A percentile compares a stretch with the other conserved stretches of the same genome.
phyloP scores from a whole-genome alignment of 306 rosid genomes.

The Begonia peltatifolia region DNA sequence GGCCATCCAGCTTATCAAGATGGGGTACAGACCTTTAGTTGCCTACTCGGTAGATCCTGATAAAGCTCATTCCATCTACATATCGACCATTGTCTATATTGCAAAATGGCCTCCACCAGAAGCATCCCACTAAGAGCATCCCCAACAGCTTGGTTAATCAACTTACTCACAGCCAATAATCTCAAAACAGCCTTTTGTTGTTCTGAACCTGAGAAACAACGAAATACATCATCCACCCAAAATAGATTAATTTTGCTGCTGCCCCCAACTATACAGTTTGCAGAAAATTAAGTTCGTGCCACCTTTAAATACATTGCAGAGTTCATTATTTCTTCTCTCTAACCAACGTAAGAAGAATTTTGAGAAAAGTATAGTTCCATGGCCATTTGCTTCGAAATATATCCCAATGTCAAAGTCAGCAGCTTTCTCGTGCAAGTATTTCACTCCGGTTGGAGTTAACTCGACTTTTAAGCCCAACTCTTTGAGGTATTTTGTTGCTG shows the following conservation, averaged over 20 bases:
- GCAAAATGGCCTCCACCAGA: slow-evolving; percentile 78
- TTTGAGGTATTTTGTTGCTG: slow-evolving; percentile 69
- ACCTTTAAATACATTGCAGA: slow-evolving; percentile 46
- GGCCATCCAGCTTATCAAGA: too few relatives aligned
- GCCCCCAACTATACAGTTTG: too few relatives aligned
- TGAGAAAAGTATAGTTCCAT: slow-evolving; percentile 81
- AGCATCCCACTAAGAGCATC: slow-evolving; percentile 91
- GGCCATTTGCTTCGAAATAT: slow-evolving; percentile 98
- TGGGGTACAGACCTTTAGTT: slow-evolving; percentile 49
- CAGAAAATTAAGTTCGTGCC: background rate
- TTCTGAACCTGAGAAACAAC: slow-evolving; percentile 37
- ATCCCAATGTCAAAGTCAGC: slow-evolving; percentile 70
- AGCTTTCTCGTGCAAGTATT: slow-evolving; percentile 80
- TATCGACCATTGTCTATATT: slow-evolving; percentile 63
- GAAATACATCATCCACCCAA: too few relatives aligned
- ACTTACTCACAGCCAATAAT: slow-evolving; percentile 51
- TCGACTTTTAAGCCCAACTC: slow-evolving; percentile 62
- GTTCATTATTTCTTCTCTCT: slow-evolving; percentile 26
- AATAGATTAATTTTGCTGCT: too few relatives aligned
- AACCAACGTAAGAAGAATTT: slow-evolving; percentile 44
- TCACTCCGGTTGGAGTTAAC: slow-evolving; percentile 84
- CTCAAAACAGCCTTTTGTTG: slow-evolving; percentile 61
- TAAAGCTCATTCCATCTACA: slow-evolving; percentile 72
- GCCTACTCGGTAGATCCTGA: slow-evolving; percentile 84
- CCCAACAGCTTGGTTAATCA: slow-evolving; percentile 92